Evolutionary conservation across 2,329 filamentous ascomycete genomes (phyloP).

Genomic region (Claviceps cyperi): DNA sequence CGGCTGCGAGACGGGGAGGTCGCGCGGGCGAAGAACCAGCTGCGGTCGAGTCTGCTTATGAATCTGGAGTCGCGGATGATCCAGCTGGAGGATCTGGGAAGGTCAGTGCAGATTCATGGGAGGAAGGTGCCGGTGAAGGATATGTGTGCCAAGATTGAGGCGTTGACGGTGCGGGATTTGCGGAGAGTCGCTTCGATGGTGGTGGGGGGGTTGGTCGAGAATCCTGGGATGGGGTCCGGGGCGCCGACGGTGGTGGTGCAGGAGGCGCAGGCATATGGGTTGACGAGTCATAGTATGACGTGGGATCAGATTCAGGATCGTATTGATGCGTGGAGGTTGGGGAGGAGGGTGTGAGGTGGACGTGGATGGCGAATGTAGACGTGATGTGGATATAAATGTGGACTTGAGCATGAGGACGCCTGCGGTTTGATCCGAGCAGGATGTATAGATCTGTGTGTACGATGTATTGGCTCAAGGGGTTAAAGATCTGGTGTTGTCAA

Average conservation of each 20-base stretch:
- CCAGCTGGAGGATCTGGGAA: conserved; percentile 85
- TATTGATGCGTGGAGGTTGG: conserved; percentile 73
- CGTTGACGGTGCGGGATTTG: conserved; percentile 65
- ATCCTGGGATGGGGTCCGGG: conserved; percentile 64
- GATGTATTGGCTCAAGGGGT: no score
- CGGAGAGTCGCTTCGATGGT: conserved; percentile 67
- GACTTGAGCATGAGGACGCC: no score
- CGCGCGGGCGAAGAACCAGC: conserved; percentile 88
- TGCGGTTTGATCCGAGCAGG: no score
- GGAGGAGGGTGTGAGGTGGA: conserved; percentile 27
- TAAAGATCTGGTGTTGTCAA: no score
- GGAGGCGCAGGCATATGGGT: conserved; percentile 65
- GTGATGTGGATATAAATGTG: no score
- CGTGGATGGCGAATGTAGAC: neutral
- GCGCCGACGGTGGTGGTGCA: conserved; percentile 90
- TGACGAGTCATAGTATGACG: conserved; percentile 50
- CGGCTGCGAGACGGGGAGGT: conserved; percentile 66
- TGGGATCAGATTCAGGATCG: conserved; percentile 87
- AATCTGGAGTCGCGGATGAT: conserved; percentile 97
- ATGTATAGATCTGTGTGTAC: no score
- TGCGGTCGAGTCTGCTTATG: conserved; percentile 82
- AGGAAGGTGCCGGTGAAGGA: conserved; percentile 81
- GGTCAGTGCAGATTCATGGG: conserved; percentile 94
- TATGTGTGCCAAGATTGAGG: conserved; percentile 82
- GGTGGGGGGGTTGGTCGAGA: conserved; percentile 61